phyloP scores from a whole-genome alignment of 1,284 basidiomycete genomes.

The Apiotrichum akiyoshidainum region DNA sequence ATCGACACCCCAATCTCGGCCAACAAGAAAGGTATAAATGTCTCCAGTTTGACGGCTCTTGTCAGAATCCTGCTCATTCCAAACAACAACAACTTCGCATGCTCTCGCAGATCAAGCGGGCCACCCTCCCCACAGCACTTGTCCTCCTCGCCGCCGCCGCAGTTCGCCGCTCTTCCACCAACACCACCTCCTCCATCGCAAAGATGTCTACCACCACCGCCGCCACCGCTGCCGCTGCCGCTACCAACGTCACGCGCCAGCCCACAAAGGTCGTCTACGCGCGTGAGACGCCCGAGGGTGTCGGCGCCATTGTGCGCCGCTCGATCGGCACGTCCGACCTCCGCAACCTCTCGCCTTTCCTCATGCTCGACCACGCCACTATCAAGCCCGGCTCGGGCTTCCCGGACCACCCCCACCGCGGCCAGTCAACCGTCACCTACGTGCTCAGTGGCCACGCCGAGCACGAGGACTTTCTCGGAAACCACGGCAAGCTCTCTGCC shows the following conservation, averaged over 20 bases:
- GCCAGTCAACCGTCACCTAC: constrained; percentile 73
- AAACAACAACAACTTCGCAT: background rate
- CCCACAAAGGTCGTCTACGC: constrained; percentile 72
- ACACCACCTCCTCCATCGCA: constrained; percentile 4
- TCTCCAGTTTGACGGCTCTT: constrained; percentile 1
- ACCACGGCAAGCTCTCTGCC: constrained; percentile 69
- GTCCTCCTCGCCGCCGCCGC: background rate
- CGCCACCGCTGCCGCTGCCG: constrained; percentile 1
- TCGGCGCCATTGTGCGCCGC: constrained; percentile 78
- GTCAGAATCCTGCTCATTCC: constrained; percentile 1
- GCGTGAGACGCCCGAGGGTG: constrained; percentile 82
- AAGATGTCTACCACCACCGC: constrained; percentile 12
- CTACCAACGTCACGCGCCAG: constrained; percentile 57
- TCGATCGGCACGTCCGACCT: constrained; percentile 76
- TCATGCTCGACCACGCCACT: constrained; percentile 60
- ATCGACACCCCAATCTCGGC: no score
- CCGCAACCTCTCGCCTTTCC: constrained; percentile 81
- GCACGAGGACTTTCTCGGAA: constrained; percentile 91
- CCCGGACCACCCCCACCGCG: constrained; percentile 78
- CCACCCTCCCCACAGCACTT: background rate
- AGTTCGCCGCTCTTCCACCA: constrained; percentile 6
- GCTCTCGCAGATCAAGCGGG: constrained; percentile 1
- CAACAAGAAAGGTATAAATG: constrained; percentile 13
- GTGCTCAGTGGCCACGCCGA: constrained; percentile 66
- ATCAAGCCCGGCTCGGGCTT: constrained; percentile 55